These are phyloP conservation scores for Terana coerulea DNA, from an alignment of 768 basidiomycete species.

Conservation along the genomic window DNA sequence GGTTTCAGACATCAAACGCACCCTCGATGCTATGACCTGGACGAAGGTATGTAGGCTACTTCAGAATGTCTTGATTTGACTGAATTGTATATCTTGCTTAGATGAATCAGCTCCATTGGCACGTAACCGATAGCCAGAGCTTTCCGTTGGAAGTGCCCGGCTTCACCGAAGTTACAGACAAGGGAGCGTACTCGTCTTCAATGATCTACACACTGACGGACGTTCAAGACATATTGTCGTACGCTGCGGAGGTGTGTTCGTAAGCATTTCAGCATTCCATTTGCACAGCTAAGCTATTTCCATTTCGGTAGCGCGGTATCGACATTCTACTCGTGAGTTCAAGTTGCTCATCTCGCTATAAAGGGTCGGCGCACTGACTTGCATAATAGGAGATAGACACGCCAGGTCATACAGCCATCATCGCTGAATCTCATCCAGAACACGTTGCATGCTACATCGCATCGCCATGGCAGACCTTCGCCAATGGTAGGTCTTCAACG, in stretches of 20 bases:
- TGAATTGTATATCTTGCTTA: slow-evolving; percentile 8
- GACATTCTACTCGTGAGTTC: slow-evolving; percentile 34
- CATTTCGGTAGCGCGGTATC: slow-evolving; percentile 36
- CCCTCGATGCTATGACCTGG: slow-evolving; percentile 72
- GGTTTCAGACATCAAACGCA: slow-evolving; percentile 59
- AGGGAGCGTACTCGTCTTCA: slow-evolving; percentile 39
- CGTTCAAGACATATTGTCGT: slow-evolving; percentile 34
- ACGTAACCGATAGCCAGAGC: slow-evolving; percentile 43
- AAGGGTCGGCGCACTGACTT: not conserved
- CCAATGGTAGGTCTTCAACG: slow-evolving; percentile 23
- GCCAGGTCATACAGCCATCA: slow-evolving; percentile 43
- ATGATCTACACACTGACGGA: slow-evolving; percentile 33
- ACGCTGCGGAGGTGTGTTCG: slow-evolving; percentile 37
- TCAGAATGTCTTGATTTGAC: not conserved
- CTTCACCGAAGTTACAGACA: slow-evolving; percentile 31
- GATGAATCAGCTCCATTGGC: slow-evolving; percentile 45
- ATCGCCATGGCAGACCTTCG: slow-evolving; percentile 33
- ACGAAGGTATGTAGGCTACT: slow-evolving; percentile 35
- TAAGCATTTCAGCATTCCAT: not conserved
- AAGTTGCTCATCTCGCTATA: no score
- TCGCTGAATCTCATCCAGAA: slow-evolving; percentile 38
- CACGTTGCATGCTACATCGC: slow-evolving; percentile 35
- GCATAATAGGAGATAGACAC: slow-evolving; percentile 39
- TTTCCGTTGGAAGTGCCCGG: slow-evolving; percentile 40
- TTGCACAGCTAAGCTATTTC: slow-evolving; percentile 2